These are phyloP conservation scores for Starmerella bacillaris DNA, from an alignment of 805 yeast species.

Conservation along the genomic window DNA sequence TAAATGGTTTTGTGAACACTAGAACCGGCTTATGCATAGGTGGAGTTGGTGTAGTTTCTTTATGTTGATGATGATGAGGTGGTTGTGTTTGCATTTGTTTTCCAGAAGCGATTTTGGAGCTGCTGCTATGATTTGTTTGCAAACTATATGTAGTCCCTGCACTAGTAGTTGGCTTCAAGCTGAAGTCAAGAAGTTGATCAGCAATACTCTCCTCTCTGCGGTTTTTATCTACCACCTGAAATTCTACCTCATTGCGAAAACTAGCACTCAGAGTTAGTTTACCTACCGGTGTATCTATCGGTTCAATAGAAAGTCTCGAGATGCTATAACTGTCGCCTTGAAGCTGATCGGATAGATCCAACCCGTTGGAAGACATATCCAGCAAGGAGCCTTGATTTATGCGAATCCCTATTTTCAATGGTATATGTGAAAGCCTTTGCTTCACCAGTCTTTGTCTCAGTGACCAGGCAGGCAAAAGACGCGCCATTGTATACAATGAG, in stretches of 20 bases:
- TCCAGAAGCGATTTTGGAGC: no score
- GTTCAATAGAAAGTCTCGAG: constrained; percentile 28
- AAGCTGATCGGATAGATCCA: constrained; percentile 43
- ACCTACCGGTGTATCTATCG: constrained; percentile 63
- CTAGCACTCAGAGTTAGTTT: constrained; percentile 57
- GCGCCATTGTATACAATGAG: constrained; percentile 45
- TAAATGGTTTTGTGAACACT: constrained; percentile 16
- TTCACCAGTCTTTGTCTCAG: constrained; percentile 32
- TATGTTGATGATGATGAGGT: no score
- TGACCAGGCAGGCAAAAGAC: constrained; percentile 55
- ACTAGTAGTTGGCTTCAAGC: background rate
- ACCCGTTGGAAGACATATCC: constrained; percentile 62
- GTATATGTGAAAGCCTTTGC: constrained; percentile 24
- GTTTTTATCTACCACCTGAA: constrained; percentile 34
- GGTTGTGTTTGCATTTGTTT: background rate
- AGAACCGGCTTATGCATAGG: constrained; percentile 11
- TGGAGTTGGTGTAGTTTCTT: background rate
- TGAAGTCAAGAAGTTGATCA: background rate
- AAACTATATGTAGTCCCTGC: no score
- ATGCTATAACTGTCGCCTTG: background rate
- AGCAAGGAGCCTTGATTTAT: constrained; percentile 58
- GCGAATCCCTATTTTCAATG: constrained; percentile 38
- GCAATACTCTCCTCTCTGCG: constrained; percentile 7
- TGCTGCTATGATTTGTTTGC: no score
- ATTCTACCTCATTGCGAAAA: constrained; percentile 54